Evolutionary conservation across 805 yeast genomes (phyloP), one percentile per base, ranked within the genome.

Genomic region (Wickerhamomyces silvicola): DNA sequence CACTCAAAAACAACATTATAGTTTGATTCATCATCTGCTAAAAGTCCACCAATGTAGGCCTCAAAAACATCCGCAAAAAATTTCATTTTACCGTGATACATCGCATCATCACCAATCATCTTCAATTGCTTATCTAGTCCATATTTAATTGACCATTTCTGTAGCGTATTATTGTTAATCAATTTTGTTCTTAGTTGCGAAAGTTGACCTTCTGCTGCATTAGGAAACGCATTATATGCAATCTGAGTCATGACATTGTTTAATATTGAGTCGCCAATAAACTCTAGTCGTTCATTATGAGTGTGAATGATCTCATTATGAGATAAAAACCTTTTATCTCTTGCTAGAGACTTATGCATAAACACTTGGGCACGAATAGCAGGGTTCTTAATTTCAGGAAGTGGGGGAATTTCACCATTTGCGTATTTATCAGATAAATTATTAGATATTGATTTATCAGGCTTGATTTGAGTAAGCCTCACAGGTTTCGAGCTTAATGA

Each of bases 1-100:
- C 90, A 82, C 10, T 62, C 55, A 41, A 68, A 68, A 6, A 81
- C 68, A 15, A 56, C 65, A 2, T 60, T 52, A 30, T 70, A 59
- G 38, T 75, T 71, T 12, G 56, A 50, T 15, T 62, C 57, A 27
- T 70, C 62, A 41, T 83, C 94, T 15, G 74, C 63, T 7, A 70
- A 69, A 20, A 90, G 56, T 0, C 94, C 98, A 6, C 95, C 97
- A 28, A 92, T 68, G 45, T 90, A 90, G 0, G 97, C 96, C 58
- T 92, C 98, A 52, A 90, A 84, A 0, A 82, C 76, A 64, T 90
- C 98, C 0, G 97, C 95, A 48, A 70, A 71, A 4, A 82, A 62
- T 51, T 92, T 92, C 41, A 71, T 71, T 37, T 69, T 74, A 7
- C 84, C 83, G 21, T 62, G 60, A 32, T 69, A 64, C 10, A 63